Base-by-base conservation (phyloP, 495 filamentous ascomycete genomes). In the Hypomontagnella submonticulosa region DNA sequence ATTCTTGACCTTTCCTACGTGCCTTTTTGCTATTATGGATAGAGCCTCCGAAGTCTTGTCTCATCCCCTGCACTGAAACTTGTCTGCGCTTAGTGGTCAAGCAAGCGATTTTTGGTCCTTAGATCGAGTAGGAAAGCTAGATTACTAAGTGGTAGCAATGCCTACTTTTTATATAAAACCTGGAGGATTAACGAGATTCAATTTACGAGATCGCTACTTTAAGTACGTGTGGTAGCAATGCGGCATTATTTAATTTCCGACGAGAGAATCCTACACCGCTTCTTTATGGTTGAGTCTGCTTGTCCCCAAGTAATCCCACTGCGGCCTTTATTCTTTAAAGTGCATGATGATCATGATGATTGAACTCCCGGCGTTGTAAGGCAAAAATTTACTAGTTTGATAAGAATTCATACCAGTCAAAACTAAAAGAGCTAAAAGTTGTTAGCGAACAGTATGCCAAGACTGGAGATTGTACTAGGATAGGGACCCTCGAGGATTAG, bases 381-480 rank as follows among this genome's bases (percentile, higher is more conserved):
- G 30, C 38, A 43, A 19, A 18, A 52, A 52, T 23, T 37, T 44
- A 23, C 51, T 52, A 16, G 16, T 41, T 37, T 15, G 44, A 59
- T 50, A 32, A 33, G 27, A 34, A 38, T 33, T 56, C 41, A 63
- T 51, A 63, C 30, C n/a, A 36, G 20, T 46, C 34, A 44, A 23
- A 32, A 15, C 20, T 69, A 30, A 40, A 42, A 44, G 36, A 32
- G 12, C 20, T 69, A 30, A 40, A 44, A 36, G 16, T 33, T 38
- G 33, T 58, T 64, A 57, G 44, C 23, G 46, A 69, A 64, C 18
- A 34, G 30, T 27, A 52, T 57, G 66, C 60, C 66, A 61, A 69
- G 60, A 50, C 23, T 63, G 44, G 41, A 60, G 59, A 38, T 50
- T 51, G 23, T 41, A 53, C 33, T 27, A 3, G 19, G 46, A 50